Conservation (phyloP, 2,329 filamentous ascomycete genomes). For the Xylariaceae sp. region DNA sequence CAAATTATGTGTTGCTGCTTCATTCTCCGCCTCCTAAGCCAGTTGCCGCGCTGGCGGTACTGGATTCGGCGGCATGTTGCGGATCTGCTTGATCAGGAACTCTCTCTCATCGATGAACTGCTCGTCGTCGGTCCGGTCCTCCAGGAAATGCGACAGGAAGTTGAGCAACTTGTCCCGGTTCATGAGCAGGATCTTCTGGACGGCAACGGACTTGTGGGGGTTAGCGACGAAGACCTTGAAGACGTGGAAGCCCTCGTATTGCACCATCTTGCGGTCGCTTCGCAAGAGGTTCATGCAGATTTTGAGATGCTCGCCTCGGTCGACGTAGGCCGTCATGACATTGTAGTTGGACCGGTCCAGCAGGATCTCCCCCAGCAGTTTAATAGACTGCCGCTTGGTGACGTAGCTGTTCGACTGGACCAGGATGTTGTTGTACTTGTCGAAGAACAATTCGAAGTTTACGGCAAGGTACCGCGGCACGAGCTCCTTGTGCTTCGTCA, state of each 20-base stretch:
- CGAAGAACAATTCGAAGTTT: slow-evolving; percentile 92
- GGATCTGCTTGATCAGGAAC: slow-evolving; percentile 92
- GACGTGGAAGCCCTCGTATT: slow-evolving; percentile 98
- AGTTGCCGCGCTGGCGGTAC: slow-evolving; percentile 41
- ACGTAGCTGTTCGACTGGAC: slow-evolving; percentile 94
- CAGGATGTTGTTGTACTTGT: slow-evolving; percentile 77
- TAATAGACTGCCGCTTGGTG: slow-evolving; percentile 96
- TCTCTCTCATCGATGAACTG: slow-evolving; percentile 98
- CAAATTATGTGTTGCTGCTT: slow-evolving; percentile 1
- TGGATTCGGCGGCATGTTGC: slow-evolving; percentile 54
- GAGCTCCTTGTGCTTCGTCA: slow-evolving; percentile 89
- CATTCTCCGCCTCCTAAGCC: slow-evolving; percentile 11
- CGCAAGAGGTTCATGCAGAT: slow-evolving; percentile 95
- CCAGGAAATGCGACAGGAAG: slow-evolving; percentile 86
- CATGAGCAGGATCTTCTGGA: slow-evolving; percentile 92
- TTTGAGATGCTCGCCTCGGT: slow-evolving; percentile 91
- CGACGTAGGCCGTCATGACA: slow-evolving; percentile 96
- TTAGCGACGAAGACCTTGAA: slow-evolving; percentile 99
- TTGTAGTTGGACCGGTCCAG: slow-evolving; percentile 94
- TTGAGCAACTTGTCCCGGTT: slow-evolving; percentile 85
- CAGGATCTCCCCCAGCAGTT: slow-evolving; percentile 88
- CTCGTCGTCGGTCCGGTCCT: slow-evolving; percentile 93
- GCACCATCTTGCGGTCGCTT: slow-evolving; percentile 97
- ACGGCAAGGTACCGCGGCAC: slow-evolving; percentile 80
- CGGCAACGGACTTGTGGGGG: slow-evolving; percentile 92